Evolutionary conservation across 768 basidiomycete genomes (phyloP).

Genomic region (Suillus clintonianus): DNA sequence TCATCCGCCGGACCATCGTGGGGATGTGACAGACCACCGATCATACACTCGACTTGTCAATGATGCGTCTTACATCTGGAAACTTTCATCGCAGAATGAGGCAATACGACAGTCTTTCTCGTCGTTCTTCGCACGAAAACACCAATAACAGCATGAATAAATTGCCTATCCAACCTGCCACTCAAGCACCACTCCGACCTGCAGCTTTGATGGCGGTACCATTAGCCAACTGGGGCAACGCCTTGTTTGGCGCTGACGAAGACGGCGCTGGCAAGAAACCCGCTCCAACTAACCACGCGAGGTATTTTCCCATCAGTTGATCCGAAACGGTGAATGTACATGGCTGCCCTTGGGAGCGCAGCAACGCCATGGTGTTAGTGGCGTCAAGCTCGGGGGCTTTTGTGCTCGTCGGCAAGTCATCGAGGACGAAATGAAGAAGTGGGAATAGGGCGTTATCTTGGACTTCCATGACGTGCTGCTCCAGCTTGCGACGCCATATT

Average conservation of each 20-base stretch:
- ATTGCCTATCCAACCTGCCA: neutral
- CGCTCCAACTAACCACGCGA: constrained; percentile 89
- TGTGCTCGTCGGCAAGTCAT: constrained; percentile 95
- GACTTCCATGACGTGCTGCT: constrained; percentile 91
- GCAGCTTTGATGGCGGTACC: constrained; percentile 56
- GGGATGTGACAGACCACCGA: constrained; percentile 9
- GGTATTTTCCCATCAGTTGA: constrained; percentile 78
- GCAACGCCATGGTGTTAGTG: constrained; percentile 70
- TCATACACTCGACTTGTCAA: neutral
- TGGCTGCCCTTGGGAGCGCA: constrained; percentile 42
- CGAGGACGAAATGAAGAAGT: constrained; percentile 93
- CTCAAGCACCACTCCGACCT: constrained; percentile 63
- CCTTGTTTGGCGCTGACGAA: constrained; percentile 36
- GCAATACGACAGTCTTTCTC: neutral
- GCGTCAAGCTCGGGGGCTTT: constrained; percentile 92
- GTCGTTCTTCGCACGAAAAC: neutral
- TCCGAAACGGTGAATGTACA: constrained; percentile 67
- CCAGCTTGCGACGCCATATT: constrained; percentile 87
- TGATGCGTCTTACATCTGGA: neutral
- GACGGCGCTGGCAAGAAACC: constrained; percentile 73
- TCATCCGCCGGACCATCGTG: neutral
- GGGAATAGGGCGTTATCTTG: constrained; percentile 99
- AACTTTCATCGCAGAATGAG: neutral
- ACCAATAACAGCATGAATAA: neutral
- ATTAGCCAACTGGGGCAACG: constrained; percentile 48